Conservation (phyloP, 768 basidiomycete species). For the Russula griseocarnosa region DNA sequence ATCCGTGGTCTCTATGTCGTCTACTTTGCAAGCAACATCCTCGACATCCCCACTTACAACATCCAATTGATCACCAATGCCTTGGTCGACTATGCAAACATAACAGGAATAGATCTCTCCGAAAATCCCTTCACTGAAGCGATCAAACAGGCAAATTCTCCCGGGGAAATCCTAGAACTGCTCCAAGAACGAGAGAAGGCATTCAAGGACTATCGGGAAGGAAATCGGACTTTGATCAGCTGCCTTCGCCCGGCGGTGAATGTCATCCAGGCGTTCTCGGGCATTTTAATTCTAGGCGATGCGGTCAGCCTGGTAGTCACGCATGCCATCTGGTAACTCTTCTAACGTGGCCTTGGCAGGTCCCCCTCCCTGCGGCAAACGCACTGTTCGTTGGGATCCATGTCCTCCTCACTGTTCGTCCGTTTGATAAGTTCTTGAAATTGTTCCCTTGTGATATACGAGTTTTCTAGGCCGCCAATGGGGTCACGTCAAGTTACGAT, state of each 20-base stretch:
- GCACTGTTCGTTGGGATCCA: not conserved
- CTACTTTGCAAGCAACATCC: too few species aligned
- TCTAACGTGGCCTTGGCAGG: not conserved
- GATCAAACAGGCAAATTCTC: not conserved
- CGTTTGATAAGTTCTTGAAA: not conserved
- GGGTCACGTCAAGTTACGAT: not conserved
- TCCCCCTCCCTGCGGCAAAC: not conserved
- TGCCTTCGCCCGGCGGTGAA: not conserved
- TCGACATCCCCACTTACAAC: too few species aligned
- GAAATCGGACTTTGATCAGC: too few species aligned
- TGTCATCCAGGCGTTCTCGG: not conserved
- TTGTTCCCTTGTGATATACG: not conserved
- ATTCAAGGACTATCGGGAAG: not conserved
- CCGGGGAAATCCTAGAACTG: not conserved
- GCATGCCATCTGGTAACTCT: not conserved
- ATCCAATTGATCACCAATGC: not conserved
- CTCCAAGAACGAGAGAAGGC: not conserved
- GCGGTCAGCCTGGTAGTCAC: not conserved
- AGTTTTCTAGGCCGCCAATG: not conserved
- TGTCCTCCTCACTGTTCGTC: not conserved
- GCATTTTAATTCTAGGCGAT: not conserved
- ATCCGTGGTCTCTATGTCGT: too few species aligned
- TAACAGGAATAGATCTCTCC: not conserved
- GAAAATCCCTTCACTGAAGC: not conserved
- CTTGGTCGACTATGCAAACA: not conserved